Evolutionary conservation across 2,329 filamentous ascomycete species (phyloP).

Genomic region (Harringtonia aguacate): DNA sequence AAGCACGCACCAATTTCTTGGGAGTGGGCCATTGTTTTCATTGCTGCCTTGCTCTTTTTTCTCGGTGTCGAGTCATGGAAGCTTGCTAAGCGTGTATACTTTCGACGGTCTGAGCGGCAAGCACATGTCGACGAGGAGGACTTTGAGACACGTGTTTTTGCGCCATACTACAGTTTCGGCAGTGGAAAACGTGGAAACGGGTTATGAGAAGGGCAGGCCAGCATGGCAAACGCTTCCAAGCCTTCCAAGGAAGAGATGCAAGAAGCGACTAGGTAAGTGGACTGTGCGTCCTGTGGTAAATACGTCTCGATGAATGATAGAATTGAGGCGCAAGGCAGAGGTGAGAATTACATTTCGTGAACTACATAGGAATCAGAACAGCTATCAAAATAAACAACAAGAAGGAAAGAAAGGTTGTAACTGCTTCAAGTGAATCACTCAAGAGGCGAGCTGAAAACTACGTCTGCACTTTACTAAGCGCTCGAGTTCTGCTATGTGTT

Average conservation of each 20-base stretch:
- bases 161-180: neutral
- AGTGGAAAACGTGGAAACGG: neutral
- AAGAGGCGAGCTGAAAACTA: too few species aligned
- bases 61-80: constrained; percentile 63
- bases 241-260: neutral
- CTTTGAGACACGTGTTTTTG: constrained; percentile 3
- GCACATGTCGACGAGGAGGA: neutral
- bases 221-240: neutral
- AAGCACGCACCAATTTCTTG: constrained; percentile 42
- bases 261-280: neutral
- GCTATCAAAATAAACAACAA: too few species aligned
- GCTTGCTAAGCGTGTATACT: constrained; percentile 44
- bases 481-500: too few species aligned
- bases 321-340: too few species aligned
- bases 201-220: neutral
- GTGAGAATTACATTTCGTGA: too few species aligned
- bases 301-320: too few species aligned
- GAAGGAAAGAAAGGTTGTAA: too few species aligned
- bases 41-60: constrained; percentile 54
- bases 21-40: constrained; percentile 63
- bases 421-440: too few species aligned
- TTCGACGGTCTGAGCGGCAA: neutral
- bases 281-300: neutral
- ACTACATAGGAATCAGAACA: too few species aligned
- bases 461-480: too few species aligned